Conservation (phyloP, 1,284 basidiomycete species). For the Fomitopsis schrenkii region DNA sequence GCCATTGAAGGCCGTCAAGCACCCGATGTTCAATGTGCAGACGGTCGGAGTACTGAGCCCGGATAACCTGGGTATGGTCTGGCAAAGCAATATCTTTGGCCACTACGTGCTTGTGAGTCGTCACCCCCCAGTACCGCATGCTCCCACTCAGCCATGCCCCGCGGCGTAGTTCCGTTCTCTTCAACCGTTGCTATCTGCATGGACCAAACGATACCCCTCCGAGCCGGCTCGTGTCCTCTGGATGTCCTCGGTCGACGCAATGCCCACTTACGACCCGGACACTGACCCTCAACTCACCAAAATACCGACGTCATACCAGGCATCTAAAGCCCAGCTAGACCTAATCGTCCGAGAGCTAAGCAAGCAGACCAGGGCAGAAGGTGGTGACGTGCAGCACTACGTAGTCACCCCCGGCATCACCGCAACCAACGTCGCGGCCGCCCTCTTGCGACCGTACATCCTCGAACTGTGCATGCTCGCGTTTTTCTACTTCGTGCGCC, state of each 20-base stretch:
- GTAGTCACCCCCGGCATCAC: conserved; percentile 74
- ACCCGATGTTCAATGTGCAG: conserved; percentile 64
- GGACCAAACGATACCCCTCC: conserved; percentile 14
- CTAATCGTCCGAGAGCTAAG: conserved; percentile 56
- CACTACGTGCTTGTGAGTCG: conserved; percentile 75
- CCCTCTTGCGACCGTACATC: conserved; percentile 14
- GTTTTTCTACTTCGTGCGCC: conserved; percentile 69
- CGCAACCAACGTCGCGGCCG: conserved; percentile 45
- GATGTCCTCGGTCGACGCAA: conserved; percentile 74
- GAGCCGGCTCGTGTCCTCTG: conserved; percentile 67
- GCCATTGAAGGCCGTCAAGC: conserved; percentile 47
- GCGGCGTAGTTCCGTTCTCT: conserved; percentile 52
- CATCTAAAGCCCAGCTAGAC: conserved; percentile 80
- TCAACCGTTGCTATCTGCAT: conserved; percentile 43
- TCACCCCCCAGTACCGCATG: neutral
- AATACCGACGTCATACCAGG: conserved; percentile 64
- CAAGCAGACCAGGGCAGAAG: neutral
- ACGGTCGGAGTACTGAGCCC: conserved; percentile 54
- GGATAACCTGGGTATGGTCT: conserved; percentile 78
- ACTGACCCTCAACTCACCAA: conserved; percentile 80
- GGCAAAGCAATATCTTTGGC: conserved; percentile 85
- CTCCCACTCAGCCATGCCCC: neutral
- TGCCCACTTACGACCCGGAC: conserved; percentile 50
- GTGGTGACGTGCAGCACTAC: conserved; percentile 50
- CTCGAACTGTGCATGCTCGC: conserved; percentile 45